A percentile compares a stretch with the other conserved stretches of the same genome.
These are phyloP conservation scores for Didymella sp. DNA, from an alignment of 2,329 filamentous ascomycete species.

Conservation along the genomic window DNA sequence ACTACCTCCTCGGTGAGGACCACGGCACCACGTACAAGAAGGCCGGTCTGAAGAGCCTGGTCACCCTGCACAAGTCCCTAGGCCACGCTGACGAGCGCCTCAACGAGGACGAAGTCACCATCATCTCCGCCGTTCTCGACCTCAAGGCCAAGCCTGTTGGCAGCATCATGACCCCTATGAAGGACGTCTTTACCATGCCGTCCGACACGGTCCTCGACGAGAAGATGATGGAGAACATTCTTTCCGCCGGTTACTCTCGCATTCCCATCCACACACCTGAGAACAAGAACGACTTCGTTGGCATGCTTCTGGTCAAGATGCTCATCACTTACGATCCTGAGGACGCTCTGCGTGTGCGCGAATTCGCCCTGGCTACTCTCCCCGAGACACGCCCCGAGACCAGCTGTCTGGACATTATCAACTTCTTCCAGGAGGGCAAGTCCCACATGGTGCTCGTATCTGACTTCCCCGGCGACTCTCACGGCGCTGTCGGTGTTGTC, in stretches of 20 bases:
- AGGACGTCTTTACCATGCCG: constrained; percentile 96
- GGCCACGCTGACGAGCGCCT: constrained; percentile 84
- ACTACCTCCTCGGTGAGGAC: constrained; percentile 90
- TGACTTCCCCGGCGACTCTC: constrained; percentile 85
- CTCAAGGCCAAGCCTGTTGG: constrained; percentile 95
- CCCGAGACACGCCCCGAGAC: constrained; percentile 95
- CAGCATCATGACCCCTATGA: constrained; percentile 98
- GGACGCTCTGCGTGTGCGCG: constrained; percentile 82
- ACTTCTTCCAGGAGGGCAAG: constrained; percentile 99
- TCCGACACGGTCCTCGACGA: constrained; percentile 93
- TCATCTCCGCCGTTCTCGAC: constrained; percentile 95
- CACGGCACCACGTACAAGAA: constrained; percentile 99
- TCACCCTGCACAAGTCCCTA: constrained; percentile 90
- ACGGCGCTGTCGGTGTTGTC: constrained; percentile 89
- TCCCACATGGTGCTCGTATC: constrained; percentile 98
- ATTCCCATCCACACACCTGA: constrained; percentile 93
- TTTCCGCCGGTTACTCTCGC: constrained; percentile 91
- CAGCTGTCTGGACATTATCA: constrained; percentile 97
- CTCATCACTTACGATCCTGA: constrained; percentile 98
- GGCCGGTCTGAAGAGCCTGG: constrained; percentile 92
- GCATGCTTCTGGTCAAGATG: constrained; percentile 98
- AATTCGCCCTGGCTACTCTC: constrained; percentile 91
- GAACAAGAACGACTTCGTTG: constrained; percentile 86
- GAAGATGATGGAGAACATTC: constrained; percentile 89
- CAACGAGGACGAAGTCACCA: constrained; percentile 97